Base-by-base conservation (phyloP, 106 monocot genomes). In the Dactylorhiza incarnata region DNA sequence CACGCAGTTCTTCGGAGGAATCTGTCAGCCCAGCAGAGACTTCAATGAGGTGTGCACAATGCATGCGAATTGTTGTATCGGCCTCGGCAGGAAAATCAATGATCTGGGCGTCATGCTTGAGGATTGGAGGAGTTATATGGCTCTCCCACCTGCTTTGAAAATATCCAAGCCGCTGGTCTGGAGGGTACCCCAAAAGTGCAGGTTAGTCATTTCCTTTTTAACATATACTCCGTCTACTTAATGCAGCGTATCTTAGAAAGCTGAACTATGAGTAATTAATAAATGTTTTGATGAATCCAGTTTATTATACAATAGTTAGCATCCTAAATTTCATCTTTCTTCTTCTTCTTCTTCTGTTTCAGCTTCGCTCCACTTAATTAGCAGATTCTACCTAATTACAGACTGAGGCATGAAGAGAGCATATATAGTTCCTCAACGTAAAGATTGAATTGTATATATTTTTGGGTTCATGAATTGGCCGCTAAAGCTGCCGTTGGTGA, bases 41-140 rank as follows among this genome's bases (percentile, higher is more conserved):
- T 73, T 80, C 52, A 80, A 80, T 50, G 15, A 70, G 48, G 75
- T 75, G 52, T 81, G 81, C 22, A 81, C 81, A 11, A 81, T 81
- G 81, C 81, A 75, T 75, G 75, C 81, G 23, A 81, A 81, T 70
- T 81, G 74, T 54, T 75, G 75, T 75, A 58, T 81, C 70, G 81
- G 81, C 11, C 56, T 81, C 47, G 26, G 55, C n/a, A 53, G 75
- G 10, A 81, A 81, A 52, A 75, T 81, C 23, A 63, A 55, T 75
- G 81, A 75, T 48, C 50, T 75, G 44, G 45, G 26, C 19, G 54
- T 75, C 22, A 81, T 81, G 75, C 81, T 81, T 70, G 69, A 81
- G 15, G 69, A 81, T 54, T 81, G 74, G 75, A 75, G 70, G 29
- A 56, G 6, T 2, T 81, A 68, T 75, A 75, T 75, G 75, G 74